A percentile compares a stretch with the other conserved stretches of the same genome.
phyloP scores from a whole-genome alignment of 768 basidiomycete genomes.

The Gautieria morchelliformis region DNA sequence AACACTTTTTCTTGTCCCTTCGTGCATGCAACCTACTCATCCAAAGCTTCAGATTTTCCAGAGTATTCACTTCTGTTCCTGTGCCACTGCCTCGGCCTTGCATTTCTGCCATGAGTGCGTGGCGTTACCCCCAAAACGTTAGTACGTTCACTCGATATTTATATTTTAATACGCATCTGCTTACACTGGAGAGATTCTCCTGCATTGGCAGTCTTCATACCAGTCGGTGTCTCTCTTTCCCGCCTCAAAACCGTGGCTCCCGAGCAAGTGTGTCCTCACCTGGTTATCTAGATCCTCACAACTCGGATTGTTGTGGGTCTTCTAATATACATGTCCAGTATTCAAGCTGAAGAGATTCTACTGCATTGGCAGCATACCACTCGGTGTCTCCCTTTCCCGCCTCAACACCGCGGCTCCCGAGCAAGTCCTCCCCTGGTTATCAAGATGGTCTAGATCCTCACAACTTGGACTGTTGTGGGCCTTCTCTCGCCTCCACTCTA shows the following conservation, averaged over 20 bases:
- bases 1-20: too few species aligned
- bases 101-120: conserved; percentile 53
- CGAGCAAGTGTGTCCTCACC: neutral
- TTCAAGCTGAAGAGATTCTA: too few species aligned
- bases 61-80: conserved; percentile 45
- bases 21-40: too few species aligned
- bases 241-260: neutral
- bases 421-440: too few species aligned
- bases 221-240: conserved; percentile 26
- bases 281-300: conserved; percentile 37
- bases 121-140: conserved; percentile 65
- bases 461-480: too few species aligned
- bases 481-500: too few species aligned
- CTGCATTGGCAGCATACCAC: too few species aligned
- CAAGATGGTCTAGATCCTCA: too few species aligned
- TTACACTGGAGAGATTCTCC: conserved; percentile 56
- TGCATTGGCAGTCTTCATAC: conserved; percentile 57
- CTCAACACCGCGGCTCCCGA: too few species aligned
- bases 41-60: conserved; percentile 16
- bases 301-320: conserved; percentile 57
- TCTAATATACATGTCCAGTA: too few species aligned
- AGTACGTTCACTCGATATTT: conserved; percentile 18
- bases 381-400: too few species aligned
- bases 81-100: conserved; percentile 51
- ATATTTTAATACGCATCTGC: neutral